Percentiles rank a stretch among this genome's conserved stretches.
Evolutionary conservation across 192 early-diverging fungal genomes (phyloP).

Genomic region (Entomortierella lignicola): DNA sequence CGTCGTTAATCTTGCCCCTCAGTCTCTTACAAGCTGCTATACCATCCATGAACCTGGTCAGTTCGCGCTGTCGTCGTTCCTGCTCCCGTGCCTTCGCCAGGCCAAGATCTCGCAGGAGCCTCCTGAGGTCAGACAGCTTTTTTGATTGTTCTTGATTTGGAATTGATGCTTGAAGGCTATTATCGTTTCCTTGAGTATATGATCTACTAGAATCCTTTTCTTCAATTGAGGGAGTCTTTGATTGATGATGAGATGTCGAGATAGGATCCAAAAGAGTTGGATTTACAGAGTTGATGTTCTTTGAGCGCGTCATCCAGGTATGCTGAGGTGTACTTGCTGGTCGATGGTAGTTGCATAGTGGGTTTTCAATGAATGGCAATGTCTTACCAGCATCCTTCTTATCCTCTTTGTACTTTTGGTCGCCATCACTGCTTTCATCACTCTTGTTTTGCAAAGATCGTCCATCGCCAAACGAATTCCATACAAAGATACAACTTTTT

Average conservation of each 20-base stretch:
- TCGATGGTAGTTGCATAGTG: too few relatives aligned
- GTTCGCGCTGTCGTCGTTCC: neutral
- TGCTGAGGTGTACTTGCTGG: neutral
- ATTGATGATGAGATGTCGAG: neutral
- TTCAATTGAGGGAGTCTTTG: too few relatives aligned
- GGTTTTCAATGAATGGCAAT: too few relatives aligned
- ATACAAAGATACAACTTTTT: conserved; percentile 7
- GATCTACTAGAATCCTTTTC: too few relatives aligned
- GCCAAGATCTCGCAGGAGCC: neutral
- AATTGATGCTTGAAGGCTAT: neutral
- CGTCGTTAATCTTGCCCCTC: neutral
- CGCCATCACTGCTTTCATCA: neutral
- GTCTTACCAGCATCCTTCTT: too few relatives aligned
- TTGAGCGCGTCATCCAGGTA: neutral
- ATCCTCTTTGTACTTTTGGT: neutral
- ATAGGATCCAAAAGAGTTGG: neutral
- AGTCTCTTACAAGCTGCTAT: neutral
- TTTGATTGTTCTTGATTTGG: neutral
- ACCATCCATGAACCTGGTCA: neutral
- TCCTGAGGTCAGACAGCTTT: neutral
- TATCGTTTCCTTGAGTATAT: neutral
- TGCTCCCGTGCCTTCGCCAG: neutral
- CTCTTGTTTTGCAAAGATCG: neutral
- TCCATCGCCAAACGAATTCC: conserved; percentile 23
- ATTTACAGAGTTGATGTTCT: neutral